A percentile compares a stretch with the other conserved stretches of the same genome.
These are phyloP conservation scores for Dioszegia crocea DNA, from an alignment of 768 basidiomycete genomes.

Conservation along the genomic window DNA sequence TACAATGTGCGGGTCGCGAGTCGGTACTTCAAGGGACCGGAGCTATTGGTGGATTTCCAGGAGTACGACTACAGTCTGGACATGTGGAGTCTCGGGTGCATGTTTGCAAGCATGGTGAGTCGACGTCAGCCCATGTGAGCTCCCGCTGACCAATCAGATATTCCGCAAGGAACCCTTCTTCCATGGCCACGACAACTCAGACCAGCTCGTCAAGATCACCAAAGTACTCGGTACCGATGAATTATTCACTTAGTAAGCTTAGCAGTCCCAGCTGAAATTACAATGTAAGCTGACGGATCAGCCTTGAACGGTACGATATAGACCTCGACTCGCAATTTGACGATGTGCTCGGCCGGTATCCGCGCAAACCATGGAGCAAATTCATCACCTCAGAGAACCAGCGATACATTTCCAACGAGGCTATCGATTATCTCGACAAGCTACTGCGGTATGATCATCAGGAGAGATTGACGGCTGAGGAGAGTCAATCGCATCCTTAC, in stretches of 20 bases:
- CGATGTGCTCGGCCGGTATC: conserved; percentile 88
- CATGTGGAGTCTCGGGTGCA: conserved; percentile 98
- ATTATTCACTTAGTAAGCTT: conserved; percentile 67
- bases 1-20: conserved; percentile 98
- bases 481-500: conserved; percentile 88
- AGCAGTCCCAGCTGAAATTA: not conserved
- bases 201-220: conserved; percentile 95
- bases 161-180: conserved; percentile 99
- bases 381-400: conserved; percentile 90
- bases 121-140: too few relatives aligned
- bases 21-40: conserved; percentile 96
- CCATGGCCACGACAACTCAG: conserved; percentile 98
- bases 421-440: conserved; percentile 92
- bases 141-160: conserved; percentile 62
- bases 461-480: conserved; percentile 88
- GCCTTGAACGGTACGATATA: conserved; percentile 67
- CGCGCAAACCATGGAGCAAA: conserved; percentile 88
- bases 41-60: conserved; percentile 93
- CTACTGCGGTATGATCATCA: conserved; percentile 95
- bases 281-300: conserved; percentile 12
- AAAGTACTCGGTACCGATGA: conserved; percentile 97
- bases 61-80: conserved; percentile 97
- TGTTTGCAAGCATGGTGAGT: conserved; percentile 96
- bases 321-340: conserved; percentile 94
- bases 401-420: conserved; percentile 92